These are phyloP conservation scores for Leishmania gerbilli DNA, from an alignment of 208 protist genomes.

Conservation along the genomic window DNA sequence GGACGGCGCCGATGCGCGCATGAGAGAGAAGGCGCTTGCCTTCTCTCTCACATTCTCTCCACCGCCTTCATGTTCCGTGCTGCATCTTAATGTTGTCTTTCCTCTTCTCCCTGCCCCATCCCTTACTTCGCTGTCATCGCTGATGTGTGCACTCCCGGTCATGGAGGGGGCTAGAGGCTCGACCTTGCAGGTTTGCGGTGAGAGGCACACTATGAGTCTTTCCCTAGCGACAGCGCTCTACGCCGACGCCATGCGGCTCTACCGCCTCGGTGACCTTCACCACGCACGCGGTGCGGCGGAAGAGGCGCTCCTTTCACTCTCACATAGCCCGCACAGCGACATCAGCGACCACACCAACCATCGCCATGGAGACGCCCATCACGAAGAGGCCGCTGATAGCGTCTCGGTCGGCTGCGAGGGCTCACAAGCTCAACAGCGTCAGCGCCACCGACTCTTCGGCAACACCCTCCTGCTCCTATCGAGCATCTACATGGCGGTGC, in stretches of 20 bases:
- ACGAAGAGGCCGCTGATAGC: background rate
- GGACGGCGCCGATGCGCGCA: background rate
- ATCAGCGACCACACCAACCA: background rate
- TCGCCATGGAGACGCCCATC: background rate
- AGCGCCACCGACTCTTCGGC: constrained; percentile 39
- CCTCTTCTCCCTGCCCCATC: background rate
- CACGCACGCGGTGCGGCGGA: constrained; percentile 35
- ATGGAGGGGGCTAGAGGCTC: background rate
- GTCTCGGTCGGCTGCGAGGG: background rate
- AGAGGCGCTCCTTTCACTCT: constrained; percentile 30
- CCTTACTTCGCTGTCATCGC: background rate
- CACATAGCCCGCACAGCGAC: background rate
- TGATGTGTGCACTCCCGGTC: background rate
- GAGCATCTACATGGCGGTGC: constrained; percentile 43
- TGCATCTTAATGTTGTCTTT: background rate
- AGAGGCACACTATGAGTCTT: constrained; percentile 11
- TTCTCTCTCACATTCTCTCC: background rate
- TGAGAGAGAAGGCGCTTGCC: background rate
- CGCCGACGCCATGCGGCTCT: constrained; percentile 30
- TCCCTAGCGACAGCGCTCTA: constrained; percentile 20
- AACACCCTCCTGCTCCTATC: constrained; percentile 56
- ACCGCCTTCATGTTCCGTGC: background rate
- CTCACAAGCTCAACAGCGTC: background rate
- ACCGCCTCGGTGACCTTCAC: constrained; percentile 37
- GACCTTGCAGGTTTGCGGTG: background rate